Evolutionary conservation across 768 basidiomycete genomes (phyloP).

Genomic region (Trametes sanguinea): DNA sequence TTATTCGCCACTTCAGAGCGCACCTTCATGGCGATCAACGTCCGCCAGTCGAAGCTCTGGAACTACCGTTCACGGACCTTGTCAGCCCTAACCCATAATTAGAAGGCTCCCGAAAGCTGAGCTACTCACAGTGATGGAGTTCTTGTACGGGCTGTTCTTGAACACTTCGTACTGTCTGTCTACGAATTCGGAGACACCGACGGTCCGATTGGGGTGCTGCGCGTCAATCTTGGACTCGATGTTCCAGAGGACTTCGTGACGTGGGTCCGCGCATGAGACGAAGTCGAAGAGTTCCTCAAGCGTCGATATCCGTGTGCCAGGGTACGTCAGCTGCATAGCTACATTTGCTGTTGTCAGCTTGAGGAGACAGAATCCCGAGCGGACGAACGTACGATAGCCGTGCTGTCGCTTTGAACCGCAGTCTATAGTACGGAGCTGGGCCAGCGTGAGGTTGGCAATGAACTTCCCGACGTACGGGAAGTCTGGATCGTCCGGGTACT

Average conservation of each 20-base stretch:
- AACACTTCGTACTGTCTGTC: slow-evolving; percentile 61
- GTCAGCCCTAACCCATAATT: not conserved
- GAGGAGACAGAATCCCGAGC: not conserved
- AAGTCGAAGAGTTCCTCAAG: slow-evolving; percentile 76
- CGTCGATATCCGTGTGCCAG: slow-evolving; percentile 72
- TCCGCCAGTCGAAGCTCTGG: slow-evolving; percentile 85
- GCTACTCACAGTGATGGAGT: slow-evolving; percentile 59
- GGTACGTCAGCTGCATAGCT: slow-evolving; percentile 68
- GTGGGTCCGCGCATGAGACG: slow-evolving; percentile 68
- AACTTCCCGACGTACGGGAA: slow-evolving; percentile 80
- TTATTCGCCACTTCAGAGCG: not conserved
- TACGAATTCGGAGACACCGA: slow-evolving; percentile 60
- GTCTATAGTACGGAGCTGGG: slow-evolving; percentile 78
- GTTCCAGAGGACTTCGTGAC: slow-evolving; percentile 66
- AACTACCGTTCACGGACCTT: slow-evolving; percentile 43
- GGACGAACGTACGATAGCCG: slow-evolving; percentile 52
- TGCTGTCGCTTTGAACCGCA: slow-evolving; percentile 69
- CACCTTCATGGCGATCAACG: slow-evolving; percentile 72
- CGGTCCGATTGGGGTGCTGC: slow-evolving; percentile 51
- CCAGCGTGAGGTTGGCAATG: slow-evolving; percentile 74
- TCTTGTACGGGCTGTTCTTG: slow-evolving; percentile 56
- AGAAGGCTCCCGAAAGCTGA: not conserved
- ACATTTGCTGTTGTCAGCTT: not conserved
- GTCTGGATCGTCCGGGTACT: slow-evolving; percentile 59
- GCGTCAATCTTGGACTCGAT: slow-evolving; percentile 80